Conservation (phyloP, 345 rosid species). For the Sapria himalayana region DNA sequence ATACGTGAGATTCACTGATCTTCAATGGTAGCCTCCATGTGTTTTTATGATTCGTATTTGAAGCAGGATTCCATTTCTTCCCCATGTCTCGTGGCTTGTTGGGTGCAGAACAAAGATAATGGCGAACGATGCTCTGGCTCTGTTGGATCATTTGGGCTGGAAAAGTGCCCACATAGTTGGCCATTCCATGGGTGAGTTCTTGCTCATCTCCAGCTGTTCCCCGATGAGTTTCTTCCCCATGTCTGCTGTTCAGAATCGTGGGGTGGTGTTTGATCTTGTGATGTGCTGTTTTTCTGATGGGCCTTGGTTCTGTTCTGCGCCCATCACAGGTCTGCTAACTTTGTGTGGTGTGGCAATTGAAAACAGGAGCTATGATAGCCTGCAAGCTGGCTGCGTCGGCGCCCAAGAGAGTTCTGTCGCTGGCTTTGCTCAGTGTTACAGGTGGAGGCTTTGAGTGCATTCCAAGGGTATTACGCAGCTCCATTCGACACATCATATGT, state of each 20-base stretch:
- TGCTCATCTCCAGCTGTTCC: too few species aligned
- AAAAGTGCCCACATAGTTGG: constrained; percentile 63
- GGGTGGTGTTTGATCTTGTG: too few species aligned
- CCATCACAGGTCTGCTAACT: too few species aligned
- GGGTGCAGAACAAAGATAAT: constrained; percentile 53
- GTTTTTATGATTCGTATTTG: not conserved
- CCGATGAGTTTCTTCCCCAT: too few species aligned
- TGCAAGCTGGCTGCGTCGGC: constrained; percentile 81
- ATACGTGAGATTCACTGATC: constrained; percentile 32
- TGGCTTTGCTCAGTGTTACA: constrained; percentile 83
- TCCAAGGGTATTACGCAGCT: constrained; percentile 52
- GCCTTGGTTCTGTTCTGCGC: too few species aligned
- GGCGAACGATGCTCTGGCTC: constrained; percentile 71
- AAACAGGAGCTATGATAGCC: constrained; percentile 88
- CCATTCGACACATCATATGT: too few species aligned
- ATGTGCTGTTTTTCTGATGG: too few species aligned
- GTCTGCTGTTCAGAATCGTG: too few species aligned
- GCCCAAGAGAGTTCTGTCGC: constrained; percentile 58
- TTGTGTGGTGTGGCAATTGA: too few species aligned
- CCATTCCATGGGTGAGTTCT: constrained; percentile 74
- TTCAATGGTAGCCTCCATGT: not conserved
- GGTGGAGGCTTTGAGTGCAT: constrained; percentile 93
- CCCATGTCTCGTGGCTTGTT: constrained; percentile 4
- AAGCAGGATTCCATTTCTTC: not conserved
- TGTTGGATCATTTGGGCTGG: constrained; percentile 92